A percentile compares a stretch with the other conserved stretches of the same genome.
These are phyloP conservation scores for Trypanosoma rangeli DNA, from an alignment of 208 protist species.

Conservation along the genomic window DNA sequence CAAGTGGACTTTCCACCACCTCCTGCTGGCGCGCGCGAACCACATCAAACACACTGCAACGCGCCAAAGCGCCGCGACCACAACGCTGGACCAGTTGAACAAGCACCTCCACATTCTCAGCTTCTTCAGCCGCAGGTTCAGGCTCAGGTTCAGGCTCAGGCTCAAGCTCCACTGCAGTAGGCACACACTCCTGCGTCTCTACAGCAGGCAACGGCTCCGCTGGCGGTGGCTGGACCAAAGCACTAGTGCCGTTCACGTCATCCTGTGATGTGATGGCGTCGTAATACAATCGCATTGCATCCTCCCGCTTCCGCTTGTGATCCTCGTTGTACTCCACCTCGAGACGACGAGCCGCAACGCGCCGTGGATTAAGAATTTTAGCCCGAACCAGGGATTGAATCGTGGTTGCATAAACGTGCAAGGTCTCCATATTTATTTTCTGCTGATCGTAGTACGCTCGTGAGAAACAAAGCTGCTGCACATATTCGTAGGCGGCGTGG, in stretches of 20 bases:
- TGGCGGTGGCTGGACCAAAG: not conserved
- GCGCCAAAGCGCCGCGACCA: constrained; percentile 7
- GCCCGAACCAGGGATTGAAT: constrained; percentile 50
- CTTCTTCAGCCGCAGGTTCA: too few relatives aligned
- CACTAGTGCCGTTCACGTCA: not conserved
- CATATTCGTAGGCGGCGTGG: constrained; percentile 32
- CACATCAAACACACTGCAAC: not conserved
- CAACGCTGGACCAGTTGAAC: constrained; percentile 21
- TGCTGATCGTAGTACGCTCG: constrained; percentile 36
- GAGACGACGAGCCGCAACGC: constrained; percentile 18
- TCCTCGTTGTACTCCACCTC: constrained; percentile 17
- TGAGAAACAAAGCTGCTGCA: constrained; percentile 33
- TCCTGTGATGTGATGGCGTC: constrained; percentile 7
- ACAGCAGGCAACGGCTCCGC: not conserved
- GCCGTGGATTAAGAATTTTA: constrained; percentile 18
- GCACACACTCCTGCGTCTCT: not conserved
- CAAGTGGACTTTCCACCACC: constrained; percentile 25
- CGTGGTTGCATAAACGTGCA: constrained; percentile 53
- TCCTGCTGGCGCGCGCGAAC: not conserved
- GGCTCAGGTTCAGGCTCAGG: too few relatives aligned
- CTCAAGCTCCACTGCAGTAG: not conserved
- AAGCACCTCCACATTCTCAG: not conserved
- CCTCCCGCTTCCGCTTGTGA: constrained; percentile 13
- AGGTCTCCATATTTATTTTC: constrained; percentile 35
- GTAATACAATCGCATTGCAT: not conserved